Percentiles rank a stretch among this genome's conserved stretches.
Conservation (phyloP, 208 protist species). For the Balamuthia mandrillaris region DNA sequence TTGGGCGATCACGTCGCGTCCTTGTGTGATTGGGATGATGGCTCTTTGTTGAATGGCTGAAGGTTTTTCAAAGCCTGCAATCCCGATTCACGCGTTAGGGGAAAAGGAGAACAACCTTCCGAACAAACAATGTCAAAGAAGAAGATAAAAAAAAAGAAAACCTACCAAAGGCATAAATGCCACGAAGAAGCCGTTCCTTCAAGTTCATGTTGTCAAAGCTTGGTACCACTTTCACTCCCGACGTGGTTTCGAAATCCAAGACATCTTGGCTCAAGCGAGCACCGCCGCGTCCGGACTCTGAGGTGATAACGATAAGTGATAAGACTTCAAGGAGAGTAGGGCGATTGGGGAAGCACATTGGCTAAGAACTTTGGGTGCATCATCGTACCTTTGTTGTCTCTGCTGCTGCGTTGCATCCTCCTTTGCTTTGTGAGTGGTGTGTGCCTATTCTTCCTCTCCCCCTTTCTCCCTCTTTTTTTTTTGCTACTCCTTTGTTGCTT, state of each 20-base stretch:
- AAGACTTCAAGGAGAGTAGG: too few relatives aligned
- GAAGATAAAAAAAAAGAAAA: background rate
- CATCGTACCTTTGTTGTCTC: too few relatives aligned
- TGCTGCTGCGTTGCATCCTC: too few relatives aligned
- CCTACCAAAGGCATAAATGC: conserved; percentile 59
- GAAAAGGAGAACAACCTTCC: background rate
- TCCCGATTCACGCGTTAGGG: background rate
- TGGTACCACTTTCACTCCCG: conserved; percentile 25
- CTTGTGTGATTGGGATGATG: conserved; percentile 85
- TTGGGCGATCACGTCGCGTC: conserved; percentile 95
- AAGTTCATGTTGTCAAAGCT: conserved; percentile 48
- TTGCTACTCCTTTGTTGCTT: too few relatives aligned
- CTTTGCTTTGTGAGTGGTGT: too few relatives aligned
- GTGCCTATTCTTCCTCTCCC: too few relatives aligned
- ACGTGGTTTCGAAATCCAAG: background rate
- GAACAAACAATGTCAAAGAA: background rate
- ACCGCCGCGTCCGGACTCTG: too few relatives aligned
- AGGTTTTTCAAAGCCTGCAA: conserved; percentile 88
- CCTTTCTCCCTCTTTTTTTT: too few relatives aligned
- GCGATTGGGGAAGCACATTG: too few relatives aligned
- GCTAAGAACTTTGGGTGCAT: too few relatives aligned
- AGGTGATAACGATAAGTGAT: too few relatives aligned
- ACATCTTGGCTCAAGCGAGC: too few relatives aligned
- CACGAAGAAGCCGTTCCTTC: conserved; percentile 43
- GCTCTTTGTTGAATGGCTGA: conserved; percentile 96